These are phyloP conservation scores for Clarireedia monteithiana DNA, from an alignment of 2,329 filamentous ascomycete species.

Conservation along the genomic window DNA sequence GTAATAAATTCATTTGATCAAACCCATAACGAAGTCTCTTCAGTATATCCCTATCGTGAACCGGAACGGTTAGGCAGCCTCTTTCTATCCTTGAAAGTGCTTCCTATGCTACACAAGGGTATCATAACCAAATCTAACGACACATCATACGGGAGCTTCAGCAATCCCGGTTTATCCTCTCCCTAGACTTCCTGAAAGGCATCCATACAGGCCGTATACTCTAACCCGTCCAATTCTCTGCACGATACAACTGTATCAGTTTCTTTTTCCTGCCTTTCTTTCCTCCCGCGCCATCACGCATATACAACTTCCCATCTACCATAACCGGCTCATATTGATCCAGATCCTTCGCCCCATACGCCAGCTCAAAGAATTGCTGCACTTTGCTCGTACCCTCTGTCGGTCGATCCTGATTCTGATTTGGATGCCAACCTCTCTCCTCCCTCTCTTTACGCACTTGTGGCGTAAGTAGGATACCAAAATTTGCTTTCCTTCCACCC, in stretches of 20 bases:
- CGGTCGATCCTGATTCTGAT: constrained; percentile 15
- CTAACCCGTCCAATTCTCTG: background rate
- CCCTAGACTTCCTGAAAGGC: too few species aligned
- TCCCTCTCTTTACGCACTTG: constrained; percentile 15
- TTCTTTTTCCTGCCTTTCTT: background rate
- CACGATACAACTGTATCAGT: background rate
- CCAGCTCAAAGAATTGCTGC: background rate
- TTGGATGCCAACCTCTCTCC: constrained; percentile 18
- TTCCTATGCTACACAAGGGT: background rate
- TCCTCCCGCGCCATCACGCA: background rate
- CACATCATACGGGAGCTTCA: background rate
- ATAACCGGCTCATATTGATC: background rate
- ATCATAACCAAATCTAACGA: background rate
- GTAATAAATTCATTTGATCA: too few species aligned
- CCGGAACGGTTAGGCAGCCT: background rate
- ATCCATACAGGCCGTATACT: background rate
- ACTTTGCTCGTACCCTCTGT: background rate
- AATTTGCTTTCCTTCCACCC: constrained; percentile 42
- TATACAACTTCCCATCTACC: background rate
- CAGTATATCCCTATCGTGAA: too few species aligned
- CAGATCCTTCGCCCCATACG: background rate
- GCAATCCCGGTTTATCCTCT: too few species aligned
- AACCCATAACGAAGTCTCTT: too few species aligned
- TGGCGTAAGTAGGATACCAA: constrained; percentile 31
- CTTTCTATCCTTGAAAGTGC: background rate